Percentiles rank a stretch among this genome's conserved stretches.
Evolutionary conservation across 352 stramenopile species (phyloP).

Genomic region (Globisporangium echinulatum): DNA sequence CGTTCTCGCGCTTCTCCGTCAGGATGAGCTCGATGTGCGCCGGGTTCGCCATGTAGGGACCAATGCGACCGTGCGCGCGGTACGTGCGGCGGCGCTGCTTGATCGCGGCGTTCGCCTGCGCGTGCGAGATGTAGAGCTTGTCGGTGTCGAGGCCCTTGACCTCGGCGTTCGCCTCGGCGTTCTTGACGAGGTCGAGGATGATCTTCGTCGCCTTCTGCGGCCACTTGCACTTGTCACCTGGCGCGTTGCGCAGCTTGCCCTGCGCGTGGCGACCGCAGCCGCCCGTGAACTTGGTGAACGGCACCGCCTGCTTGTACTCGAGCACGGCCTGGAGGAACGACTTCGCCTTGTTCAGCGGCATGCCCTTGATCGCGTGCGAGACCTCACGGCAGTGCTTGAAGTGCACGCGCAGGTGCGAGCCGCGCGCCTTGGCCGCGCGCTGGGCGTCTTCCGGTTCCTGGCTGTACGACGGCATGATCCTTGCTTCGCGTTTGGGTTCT

Average conservation of each 20-base stretch:
- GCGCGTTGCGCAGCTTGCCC: conserved; percentile 93
- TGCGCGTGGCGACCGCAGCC: conserved; percentile 97
- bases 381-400: conserved; percentile 99
- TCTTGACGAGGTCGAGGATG: conserved; percentile 97
- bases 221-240: conserved; percentile 97
- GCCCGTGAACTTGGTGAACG: conserved; percentile 98
- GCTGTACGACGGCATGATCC: conserved; percentile 84
- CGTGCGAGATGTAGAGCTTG: conserved; percentile 96
- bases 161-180: conserved; percentile 98
- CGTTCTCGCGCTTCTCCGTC: conserved; percentile 93
- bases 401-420: conserved; percentile 97
- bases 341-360: conserved; percentile 94
- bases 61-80: conserved; percentile 96
- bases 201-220: conserved; percentile 98
- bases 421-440: conserved; percentile 91
- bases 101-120: conserved; percentile 96
- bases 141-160: conserved; percentile 96
- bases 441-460: conserved; percentile 88
- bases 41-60: conserved; percentile 98
- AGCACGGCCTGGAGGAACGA: conserved; percentile 96
- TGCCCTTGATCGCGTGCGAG: conserved; percentile 96
- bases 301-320: conserved; percentile 96
- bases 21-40: conserved; percentile 99
- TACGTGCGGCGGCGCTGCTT: conserved; percentile 99
- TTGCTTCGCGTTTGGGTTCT: conserved; percentile 82